Percentiles rank a stretch among this genome's conserved stretches.
Evolutionary conservation across 176 grass and related monocot genomes (phyloP).

Genomic region (Aegilops sharonensis): DNA sequence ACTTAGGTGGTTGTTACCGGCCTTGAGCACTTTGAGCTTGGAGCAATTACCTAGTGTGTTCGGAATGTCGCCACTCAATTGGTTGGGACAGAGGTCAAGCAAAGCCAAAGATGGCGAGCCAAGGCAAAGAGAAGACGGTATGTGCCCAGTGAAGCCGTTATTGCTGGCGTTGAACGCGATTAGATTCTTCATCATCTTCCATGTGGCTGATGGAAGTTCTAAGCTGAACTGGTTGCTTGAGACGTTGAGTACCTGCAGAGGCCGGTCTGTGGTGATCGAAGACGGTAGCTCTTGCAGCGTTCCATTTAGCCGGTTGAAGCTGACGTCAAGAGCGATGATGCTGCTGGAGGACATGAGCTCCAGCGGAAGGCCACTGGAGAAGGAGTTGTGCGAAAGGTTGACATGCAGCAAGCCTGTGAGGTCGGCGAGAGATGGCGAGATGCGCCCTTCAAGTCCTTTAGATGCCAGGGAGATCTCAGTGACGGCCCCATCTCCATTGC

Average conservation of each 20-base stretch:
- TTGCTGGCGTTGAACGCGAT: neutral
- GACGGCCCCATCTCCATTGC: neutral
- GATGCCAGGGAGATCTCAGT: neutral
- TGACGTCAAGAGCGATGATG: neutral
- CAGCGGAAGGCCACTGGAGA: neutral
- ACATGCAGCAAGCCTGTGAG: neutral
- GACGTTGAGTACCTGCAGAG: neutral
- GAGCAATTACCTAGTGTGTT: neutral
- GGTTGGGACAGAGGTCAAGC: slow-evolving; percentile 23
- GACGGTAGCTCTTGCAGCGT: neutral
- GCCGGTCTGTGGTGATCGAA: neutral
- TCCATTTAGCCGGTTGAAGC: slow-evolving; percentile 6
- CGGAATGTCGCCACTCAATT: neutral
- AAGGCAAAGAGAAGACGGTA: neutral
- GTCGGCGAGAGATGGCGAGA: neutral
- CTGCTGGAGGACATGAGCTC: neutral
- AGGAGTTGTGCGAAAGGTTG: slow-evolving; percentile 22
- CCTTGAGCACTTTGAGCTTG: neutral
- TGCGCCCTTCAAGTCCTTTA: neutral
- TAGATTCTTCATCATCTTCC: neutral
- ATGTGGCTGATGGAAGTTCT: neutral
- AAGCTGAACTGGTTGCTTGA: neutral
- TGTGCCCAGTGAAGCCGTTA: neutral
- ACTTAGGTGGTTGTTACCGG: neutral
- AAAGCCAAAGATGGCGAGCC: neutral